Base-by-base conservation (phyloP, 2,329 filamentous ascomycete genomes). In the Calonectria hongkongensis region DNA sequence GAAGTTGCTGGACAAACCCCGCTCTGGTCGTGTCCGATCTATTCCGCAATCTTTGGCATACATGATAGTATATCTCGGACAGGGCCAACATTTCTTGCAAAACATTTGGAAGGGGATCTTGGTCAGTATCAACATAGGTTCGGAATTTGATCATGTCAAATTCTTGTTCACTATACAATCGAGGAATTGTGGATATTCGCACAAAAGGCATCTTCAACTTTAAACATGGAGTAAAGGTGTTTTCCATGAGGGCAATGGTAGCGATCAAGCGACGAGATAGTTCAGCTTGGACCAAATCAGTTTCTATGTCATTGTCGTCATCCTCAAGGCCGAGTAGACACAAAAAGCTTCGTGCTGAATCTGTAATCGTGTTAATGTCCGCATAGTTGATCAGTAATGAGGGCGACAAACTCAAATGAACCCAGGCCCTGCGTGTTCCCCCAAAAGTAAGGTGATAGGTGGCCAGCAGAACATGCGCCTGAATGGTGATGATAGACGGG, bases 381-480 rank as follows among this genome's bases (percentile, higher is more conserved):
- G 36, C 3, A 21, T 7, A 25, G 2, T 21, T n/a, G 8, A 5
- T 8, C 5, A 47, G 43, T 3, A 10, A 9, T 21, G 18, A 10
- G 8, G 3, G 5, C 4, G 21, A 41, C 54, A 4, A 10, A 68
- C 66, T 54, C 4, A 68, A 41, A 18, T 68, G 60, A 4, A 68
- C 5, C 43, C 56, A 68, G 41, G 66, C 50, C 13, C 60, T 54
- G 16, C 66, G 56, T 33, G 66, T 45, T 7, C 66, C 66, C 8
- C 66, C 66, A 41, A 68, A 68, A 3, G 66, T 18, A 21, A 68
- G 41, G 18, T 68, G 56, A 28, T 68, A 68, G 12, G 66, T 68
- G 8, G 50, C 30, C 4, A 68, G 21, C 4, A 68, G 66, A 36
- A 68, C 33, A 27, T 68, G 48, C 18, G 51, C 43, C 21, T 68